Base-by-base conservation (phyloP, 179 eudicot genomes). In the Spinacia oleracea region DNA sequence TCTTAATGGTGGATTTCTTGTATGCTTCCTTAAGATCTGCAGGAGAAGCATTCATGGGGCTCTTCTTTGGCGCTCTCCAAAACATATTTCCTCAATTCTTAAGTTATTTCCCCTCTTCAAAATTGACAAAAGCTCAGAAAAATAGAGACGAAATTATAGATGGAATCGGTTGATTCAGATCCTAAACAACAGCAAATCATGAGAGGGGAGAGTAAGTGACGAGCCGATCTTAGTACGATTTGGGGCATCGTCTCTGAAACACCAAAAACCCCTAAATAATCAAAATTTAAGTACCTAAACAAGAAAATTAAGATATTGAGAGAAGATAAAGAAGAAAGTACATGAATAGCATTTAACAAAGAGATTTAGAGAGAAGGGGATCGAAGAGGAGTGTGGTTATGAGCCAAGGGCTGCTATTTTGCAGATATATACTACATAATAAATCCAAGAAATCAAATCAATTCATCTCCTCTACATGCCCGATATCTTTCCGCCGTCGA, bases 11-110 rank as follows among this genome's bases (percentile, higher is more conserved):
- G 53, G 89, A 87, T 77, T 84, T 86, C 70, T 74, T 86, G 43
- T 86, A 86, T 32, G 88, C 88, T 56, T 83, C 83, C 78, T 86
- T 86, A 50, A 86, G 76, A 79, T 86, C 88, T 11, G 84, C 89
- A 68, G 81, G 89, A 1, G 83, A 51, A 8, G 89, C 83, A 45
- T 32, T 77, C 78, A 81, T 77, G 0, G 89, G 79, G n/a, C 89
- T 86, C 73, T 86, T 86, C 84, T 86, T 86, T 4, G 87, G 87
- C 38, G 85, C 79, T 31, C 88, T 84, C 20, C 87, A 87, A 72
- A 84, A 86, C 89, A 86, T 86, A 48, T 77, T 72, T 27, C 27
- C 34, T 46, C 66, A 14, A 16, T 46, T 72, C 38, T 6, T 0
- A 32, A 32, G 18, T 32, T 75, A 62, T 71, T 1, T n/a, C 56